These are phyloP conservation scores for Knoxdaviesia capensis DNA, from an alignment of 2,329 filamentous ascomycete genomes.

Conservation along the genomic window DNA sequence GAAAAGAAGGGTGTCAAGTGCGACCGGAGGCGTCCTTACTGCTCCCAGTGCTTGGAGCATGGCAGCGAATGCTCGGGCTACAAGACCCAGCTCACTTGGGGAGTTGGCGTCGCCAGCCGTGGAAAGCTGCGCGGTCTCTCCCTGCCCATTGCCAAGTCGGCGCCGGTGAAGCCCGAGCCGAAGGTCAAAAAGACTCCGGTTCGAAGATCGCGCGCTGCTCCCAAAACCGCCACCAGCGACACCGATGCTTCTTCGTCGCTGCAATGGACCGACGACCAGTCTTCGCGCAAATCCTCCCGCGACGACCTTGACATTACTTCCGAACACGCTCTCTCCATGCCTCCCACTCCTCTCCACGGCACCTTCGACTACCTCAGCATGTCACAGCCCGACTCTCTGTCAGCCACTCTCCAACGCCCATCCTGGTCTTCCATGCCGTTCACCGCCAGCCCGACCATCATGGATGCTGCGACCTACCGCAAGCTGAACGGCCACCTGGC, in stretches of 20 bases:
- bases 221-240: too few relatives aligned
- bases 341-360: constrained; percentile 16
- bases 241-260: too few relatives aligned
- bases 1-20: constrained; percentile 67
- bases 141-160: constrained; percentile 43
- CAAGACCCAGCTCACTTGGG: constrained; percentile 93
- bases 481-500: constrained; percentile 16
- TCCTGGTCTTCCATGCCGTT: constrained; percentile 14
- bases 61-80: constrained; percentile 91
- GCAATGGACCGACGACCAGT: too few relatives aligned
- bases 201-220: too few relatives aligned
- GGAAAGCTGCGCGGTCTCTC: constrained; percentile 85
- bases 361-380: constrained; percentile 3
- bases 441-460: constrained; percentile 7
- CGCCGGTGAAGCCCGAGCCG: too few relatives aligned
- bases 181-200: constrained; percentile 27
- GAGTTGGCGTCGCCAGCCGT: constrained; percentile 82
- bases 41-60: constrained; percentile 78
- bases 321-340: constrained; percentile 21
- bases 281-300: constrained; percentile 6
- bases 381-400: constrained; percentile 21
- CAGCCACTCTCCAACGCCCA: constrained; percentile 17
- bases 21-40: constrained; percentile 83
- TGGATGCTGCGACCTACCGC: constrained; percentile 21
- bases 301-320: constrained; percentile 17